phyloP scores from a whole-genome alignment of 1,139 yeast species.

The Geotrichum cucujoidarum region DNA sequence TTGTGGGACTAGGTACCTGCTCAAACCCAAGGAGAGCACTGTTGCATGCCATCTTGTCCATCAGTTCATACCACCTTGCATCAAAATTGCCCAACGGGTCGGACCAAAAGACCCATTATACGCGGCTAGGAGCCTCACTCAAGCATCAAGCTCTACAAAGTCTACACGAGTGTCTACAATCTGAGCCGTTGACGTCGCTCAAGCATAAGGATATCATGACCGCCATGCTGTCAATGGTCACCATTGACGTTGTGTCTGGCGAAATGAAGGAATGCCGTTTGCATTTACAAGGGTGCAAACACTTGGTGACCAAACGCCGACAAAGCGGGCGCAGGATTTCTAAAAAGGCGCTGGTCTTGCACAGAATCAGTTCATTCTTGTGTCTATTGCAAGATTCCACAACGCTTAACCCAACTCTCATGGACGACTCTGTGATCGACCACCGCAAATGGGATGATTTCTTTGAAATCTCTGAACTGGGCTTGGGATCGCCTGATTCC shows the following conservation, averaged over 20 bases:
- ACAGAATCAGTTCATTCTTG: constrained; percentile 70
- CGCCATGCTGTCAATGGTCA: constrained; percentile 80
- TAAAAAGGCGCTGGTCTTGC: constrained; percentile 70
- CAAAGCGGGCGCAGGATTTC: constrained; percentile 60
- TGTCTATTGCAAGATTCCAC: constrained; percentile 64
- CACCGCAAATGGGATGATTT: constrained; percentile 18
- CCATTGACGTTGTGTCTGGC: constrained; percentile 88
- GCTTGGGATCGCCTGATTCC: constrained; percentile 18
- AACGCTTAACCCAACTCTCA: constrained; percentile 25
- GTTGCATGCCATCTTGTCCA: constrained; percentile 74
- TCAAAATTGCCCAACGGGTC: constrained; percentile 60
- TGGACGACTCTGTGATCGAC: constrained; percentile 18
- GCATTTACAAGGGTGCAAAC: constrained; percentile 72
- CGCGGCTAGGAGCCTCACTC: constrained; percentile 66
- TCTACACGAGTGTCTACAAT: constrained; percentile 60
- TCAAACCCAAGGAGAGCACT: constrained; percentile 74
- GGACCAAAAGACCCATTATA: constrained; percentile 63
- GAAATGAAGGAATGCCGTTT: constrained; percentile 81
- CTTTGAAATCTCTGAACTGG: constrained; percentile 17
- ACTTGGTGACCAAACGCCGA: constrained; percentile 67
- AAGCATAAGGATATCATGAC: constrained; percentile 81
- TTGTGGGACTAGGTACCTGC: constrained; percentile 68
- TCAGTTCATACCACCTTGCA: constrained; percentile 74
- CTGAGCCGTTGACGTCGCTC: constrained; percentile 9
- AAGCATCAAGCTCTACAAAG: constrained; percentile 71